Base-by-base conservation (phyloP, 225 moss, liverwort and hornwort species). In the Straminergon stramineum region DNA sequence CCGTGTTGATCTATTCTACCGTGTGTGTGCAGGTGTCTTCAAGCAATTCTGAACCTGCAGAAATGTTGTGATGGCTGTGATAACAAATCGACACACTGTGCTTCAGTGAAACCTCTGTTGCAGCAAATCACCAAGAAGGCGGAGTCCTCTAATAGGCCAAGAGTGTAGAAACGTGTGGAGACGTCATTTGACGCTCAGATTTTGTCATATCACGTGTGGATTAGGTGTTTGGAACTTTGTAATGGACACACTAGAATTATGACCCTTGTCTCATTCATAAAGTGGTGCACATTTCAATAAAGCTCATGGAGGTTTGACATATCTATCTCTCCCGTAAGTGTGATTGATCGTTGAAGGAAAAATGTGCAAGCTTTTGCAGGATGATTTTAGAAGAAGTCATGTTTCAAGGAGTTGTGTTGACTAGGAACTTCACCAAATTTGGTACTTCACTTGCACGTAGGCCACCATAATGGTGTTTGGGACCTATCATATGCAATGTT, bases 51-150 rank as follows among this genome's bases (percentile, higher is more conserved):
- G 77, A 94, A 90, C 83, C 87, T 94, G 89, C 91, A 93, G 90
- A 94, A 94, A 89, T 94, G 94, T 81, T 94, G 94, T 58, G 91
- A 94, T 55, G 28, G 52, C 26, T 93, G 92, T 84, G 92, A 91
- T 39, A 93, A 93, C 85, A 93, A 94, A 87, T 94, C 94, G 39
- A 83, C 93, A 7, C 94, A 94, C 64, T 94, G 94, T 88, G 94
- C 94, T 89, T 94, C 94, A 61, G 92, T 94, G 92, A 94, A 93
- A 91, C 93, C 94, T 86, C 85, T 94, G 88, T 58, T 94, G 34
- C 81, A 93, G 67, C 94, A 94, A 87, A 93, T 94, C 56, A 87
- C 88, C 41, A 94, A 93, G 92, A 94, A 93, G 90, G 89, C 92
- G 52, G 80, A 84, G 84, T 31, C 65, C 39, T 88, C 63, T 68